Base-by-base conservation (phyloP, 805 yeast species). In the Kodamaea leandrae region DNA sequence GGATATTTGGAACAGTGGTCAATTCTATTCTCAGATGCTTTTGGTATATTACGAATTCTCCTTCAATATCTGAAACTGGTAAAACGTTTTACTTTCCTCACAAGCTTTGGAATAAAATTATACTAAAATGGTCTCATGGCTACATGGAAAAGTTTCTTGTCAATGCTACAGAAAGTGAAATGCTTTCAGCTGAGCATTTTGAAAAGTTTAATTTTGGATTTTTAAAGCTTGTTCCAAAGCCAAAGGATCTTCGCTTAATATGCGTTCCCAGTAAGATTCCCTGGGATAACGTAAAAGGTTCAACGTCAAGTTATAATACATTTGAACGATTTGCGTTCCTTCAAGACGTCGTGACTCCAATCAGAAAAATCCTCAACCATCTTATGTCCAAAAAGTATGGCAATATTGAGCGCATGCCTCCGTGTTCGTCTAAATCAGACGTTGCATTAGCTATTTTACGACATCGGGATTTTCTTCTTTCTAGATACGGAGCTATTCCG, bases 1-100 rank as follows among this genome's bases (percentile, higher is more conserved):
- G 96, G 96, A 36, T 83, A 2, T 74, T 83, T 29, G 46, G 59
- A 0, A 28, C 25, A 0, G 69, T 80, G 37, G 47, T 86, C 1
- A 62, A 73, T 6, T 68, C 63, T 13, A 44, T 85, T 1, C 49
- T 86, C 0, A 58, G 66, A 0, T 58, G 74, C 0, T 78, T 76
- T 51, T 89, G 87, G 64, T 82, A 85, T 53, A 80, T 83, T 4
- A 82, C 93, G 0, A 84, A 81, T 36, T 42, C 55, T 1, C 37
- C 54, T 2, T 33, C 45, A 10, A n/a, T 37, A 3, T 32, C 19
- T 5, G 58, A 67, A 1, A 77, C 7, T 66, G 41, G 61, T 30
- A 18, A 30, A 3, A 43, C 77, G 0, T 39, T 68, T 0, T 86
- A 67, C 53, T 86, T 75, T 51, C 70, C 82, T 13, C 88, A 80